phyloP scores from a whole-genome alignment of 2,329 filamentous ascomycete genomes.

The Chrysosporium queenslandicum region DNA sequence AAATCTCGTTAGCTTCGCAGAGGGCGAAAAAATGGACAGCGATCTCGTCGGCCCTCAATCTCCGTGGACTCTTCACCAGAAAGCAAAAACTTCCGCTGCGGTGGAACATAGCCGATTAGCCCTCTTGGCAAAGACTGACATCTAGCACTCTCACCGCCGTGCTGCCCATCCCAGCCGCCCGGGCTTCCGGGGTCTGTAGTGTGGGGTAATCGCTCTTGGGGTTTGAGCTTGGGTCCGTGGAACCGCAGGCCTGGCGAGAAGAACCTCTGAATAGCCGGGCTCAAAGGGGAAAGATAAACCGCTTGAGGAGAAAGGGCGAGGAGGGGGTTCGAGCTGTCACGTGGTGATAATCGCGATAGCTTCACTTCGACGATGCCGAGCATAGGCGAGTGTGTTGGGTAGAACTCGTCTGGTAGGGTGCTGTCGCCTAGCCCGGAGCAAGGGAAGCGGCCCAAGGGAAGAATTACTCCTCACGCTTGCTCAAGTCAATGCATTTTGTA shows the following conservation, averaged over 20 bases:
- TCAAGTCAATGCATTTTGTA: no score
- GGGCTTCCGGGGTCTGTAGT: background rate
- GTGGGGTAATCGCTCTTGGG: background rate
- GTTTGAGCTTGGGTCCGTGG: background rate
- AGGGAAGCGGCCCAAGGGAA: background rate
- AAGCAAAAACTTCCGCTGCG: background rate
- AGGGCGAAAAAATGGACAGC: background rate
- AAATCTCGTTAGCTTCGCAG: background rate
- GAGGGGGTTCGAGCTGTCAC: background rate
- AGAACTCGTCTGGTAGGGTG: no score
- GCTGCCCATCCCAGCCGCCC: background rate
- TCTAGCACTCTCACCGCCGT: background rate
- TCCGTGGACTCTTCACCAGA: background rate
- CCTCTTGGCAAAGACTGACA: background rate
- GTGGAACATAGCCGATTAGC: background rate
- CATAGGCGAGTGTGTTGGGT: no score
- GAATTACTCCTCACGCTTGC: background rate
- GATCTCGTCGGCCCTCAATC: background rate
- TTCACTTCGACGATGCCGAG: background rate
- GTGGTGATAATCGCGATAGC: conserved; percentile 7
- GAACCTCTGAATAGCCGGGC: background rate
- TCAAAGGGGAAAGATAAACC: conserved; percentile 6
- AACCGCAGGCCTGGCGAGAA: background rate
- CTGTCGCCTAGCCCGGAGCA: background rate
- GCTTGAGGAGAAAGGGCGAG: background rate